Evolutionary conservation across 176 grass and related monocot genomes (phyloP), one percentile per base, ranked within the genome.

Genomic region (Puccinellia tenuiflora): DNA sequence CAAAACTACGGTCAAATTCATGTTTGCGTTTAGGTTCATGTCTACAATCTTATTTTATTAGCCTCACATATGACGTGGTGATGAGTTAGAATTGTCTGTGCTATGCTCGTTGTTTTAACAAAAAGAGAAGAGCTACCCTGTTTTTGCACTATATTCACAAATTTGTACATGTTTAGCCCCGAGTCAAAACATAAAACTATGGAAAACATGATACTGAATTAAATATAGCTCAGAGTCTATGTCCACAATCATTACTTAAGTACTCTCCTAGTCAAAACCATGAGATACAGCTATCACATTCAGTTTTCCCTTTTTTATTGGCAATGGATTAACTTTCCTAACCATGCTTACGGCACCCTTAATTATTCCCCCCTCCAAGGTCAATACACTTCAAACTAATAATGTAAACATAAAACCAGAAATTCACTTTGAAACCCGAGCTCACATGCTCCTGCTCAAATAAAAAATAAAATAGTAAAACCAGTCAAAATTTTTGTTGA

Each of bases 301-400:
- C 80, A 46, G 37, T 28, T 46, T 45, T 14, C 6, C 42, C 42
- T 80, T 65, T 48, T 20, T 65, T 79, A 15, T 29, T 40, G 22
- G 57, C 25, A 61, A 61, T 13, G 57, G 57, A 29, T 60, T 29
- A 15, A 29, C 13, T 62, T 24, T 42, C 25, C 40, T 1, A 74
- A 71, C 52, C 56, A 66, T 35, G 35, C 12, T 57, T 88, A 38
- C 50, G 59, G 46, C 63, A 37, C 21, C 20, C 21, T 9, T 45
- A 40, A 20, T 38, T 73, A 39, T 79, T 46, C 5, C 7, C 10
- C 9, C 18, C 20, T 30, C 30, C 40, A 61, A 88, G 79, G 80
- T 79, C 86, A 88, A 88, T 79, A 56, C 22, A 77, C 53, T 81
- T 62, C 13, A 78, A 30, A 79, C 77, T 9, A 71, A 88, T 75